Percentiles rank a stretch among this genome's conserved stretches.
Evolutionary conservation across 2,329 filamentous ascomycete genomes (phyloP).

Genomic region (Fusarium sp.): DNA sequence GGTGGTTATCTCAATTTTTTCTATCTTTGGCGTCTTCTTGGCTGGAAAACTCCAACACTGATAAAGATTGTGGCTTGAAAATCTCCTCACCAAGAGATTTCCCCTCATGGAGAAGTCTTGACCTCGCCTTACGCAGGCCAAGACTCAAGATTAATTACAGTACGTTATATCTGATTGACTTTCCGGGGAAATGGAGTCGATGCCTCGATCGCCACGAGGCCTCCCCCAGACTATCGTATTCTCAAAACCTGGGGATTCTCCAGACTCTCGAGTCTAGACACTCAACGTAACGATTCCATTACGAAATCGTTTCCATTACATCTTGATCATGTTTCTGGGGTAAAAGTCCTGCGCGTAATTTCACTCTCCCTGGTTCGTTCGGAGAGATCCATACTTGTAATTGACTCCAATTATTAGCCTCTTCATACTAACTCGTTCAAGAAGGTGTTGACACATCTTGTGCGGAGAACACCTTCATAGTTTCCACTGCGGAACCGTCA

Average conservation of each 20-base stretch:
- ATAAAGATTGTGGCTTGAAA: slow-evolving; percentile 20
- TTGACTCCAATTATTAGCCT: slow-evolving; percentile 41
- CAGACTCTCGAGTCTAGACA: slow-evolving; percentile 35
- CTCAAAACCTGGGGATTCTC: slow-evolving; percentile 33
- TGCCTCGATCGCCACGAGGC: slow-evolving; percentile 23
- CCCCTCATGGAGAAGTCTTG: slow-evolving; percentile 20
- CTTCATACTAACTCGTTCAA: slow-evolving; percentile 18
- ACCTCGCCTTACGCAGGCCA: slow-evolving; percentile 3
- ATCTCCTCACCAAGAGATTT: slow-evolving; percentile 30
- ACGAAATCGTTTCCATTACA: slow-evolving; percentile 36
- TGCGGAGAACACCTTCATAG: slow-evolving; percentile 30
- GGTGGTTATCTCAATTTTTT: slow-evolving; percentile 1
- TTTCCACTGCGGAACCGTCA: slow-evolving; percentile 37
- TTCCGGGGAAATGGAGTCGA: slow-evolving; percentile 37
- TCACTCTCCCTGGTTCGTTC: slow-evolving; percentile 20
- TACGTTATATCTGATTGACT: slow-evolving; percentile 28
- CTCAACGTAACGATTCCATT: slow-evolving; percentile 28
- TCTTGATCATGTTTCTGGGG: slow-evolving; percentile 31
- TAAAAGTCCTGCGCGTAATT: slow-evolving; percentile 29
- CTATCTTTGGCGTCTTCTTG: slow-evolving; percentile 40
- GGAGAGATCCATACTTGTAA: slow-evolving; percentile 23
- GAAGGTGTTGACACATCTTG: slow-evolving; percentile 31
- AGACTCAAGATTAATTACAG: slow-evolving; percentile 13
- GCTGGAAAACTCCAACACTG: slow-evolving; percentile 28
- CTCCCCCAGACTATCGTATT: slow-evolving; percentile 16